Evolutionary conservation across 1,139 yeast species (phyloP), one percentile per base, ranked within the genome.

Genomic region (Hyphopichia khmerensis): DNA sequence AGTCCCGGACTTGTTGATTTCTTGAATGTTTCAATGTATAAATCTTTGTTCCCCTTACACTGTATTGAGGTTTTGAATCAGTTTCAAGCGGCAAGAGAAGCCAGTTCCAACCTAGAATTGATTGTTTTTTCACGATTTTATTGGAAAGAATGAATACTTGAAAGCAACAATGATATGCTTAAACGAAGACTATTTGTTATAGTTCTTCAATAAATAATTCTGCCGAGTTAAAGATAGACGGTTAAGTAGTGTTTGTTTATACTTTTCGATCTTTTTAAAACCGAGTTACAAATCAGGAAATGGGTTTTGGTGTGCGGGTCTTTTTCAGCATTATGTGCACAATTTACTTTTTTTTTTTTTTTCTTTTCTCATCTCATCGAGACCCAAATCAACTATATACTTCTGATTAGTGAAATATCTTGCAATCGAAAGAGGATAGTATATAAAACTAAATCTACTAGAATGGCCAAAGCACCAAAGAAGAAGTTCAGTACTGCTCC

Each of bases 401-500:
- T n/a, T n/a, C n/a, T n/a, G n/a, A n/a, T n/a, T n/a, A n/a, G n/a
- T n/a, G n/a, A n/a, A n/a, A n/a, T n/a, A n/a, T n/a, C n/a, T n/a
- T n/a, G n/a, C n/a, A n/a, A n/a, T n/a, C n/a, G n/a, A n/a, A n/a
- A n/a, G n/a, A n/a, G n/a, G n/a, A n/a, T n/a, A n/a, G n/a, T n/a
- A n/a, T n/a, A n/a, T n/a, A n/a, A n/a, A n/a, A n/a, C n/a, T n/a
- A n/a, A n/a, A n/a, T n/a, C n/a, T n/a, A n/a, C n/a, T n/a, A 26
- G n/a, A 11, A 81, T 79, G 85, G 80, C 76, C 33, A 79, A 79
- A 53, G 82, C 78, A 21, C 75, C 74, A 26, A 77, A 71, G 49
- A 79, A 79, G 64, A 77, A 74, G 57, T 78, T 79, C 50, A 55
- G 67, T 18, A 69, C 74, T 1, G 67, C 72, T 14, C 53, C 66